phyloP scores from a whole-genome alignment of 495 filamentous ascomycete species.

The Penicillium ucsense region DNA sequence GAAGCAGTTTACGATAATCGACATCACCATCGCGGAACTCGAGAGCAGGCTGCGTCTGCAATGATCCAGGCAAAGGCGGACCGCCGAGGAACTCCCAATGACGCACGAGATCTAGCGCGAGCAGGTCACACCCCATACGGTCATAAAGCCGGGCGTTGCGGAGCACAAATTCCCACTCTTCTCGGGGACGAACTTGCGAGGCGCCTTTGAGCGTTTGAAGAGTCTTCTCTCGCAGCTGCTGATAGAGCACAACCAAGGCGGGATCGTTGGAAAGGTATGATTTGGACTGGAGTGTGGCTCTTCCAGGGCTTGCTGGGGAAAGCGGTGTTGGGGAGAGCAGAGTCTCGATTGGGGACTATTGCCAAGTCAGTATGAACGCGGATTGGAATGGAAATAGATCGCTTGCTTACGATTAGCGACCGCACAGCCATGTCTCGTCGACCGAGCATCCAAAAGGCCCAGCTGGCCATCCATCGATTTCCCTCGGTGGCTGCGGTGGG shows the following conservation, averaged over 20 bases:
- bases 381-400: background rate
- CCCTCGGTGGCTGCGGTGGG: slow-evolving; percentile 68
- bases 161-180: slow-evolving; percentile 84
- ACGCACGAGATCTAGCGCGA: slow-evolving; percentile 71
- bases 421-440: slow-evolving; percentile 76
- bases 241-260: slow-evolving; percentile 75
- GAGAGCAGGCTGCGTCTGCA: slow-evolving; percentile 11
- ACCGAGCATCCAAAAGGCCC: slow-evolving; percentile 92
- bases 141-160: slow-evolving; percentile 83
- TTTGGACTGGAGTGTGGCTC: slow-evolving; percentile 52
- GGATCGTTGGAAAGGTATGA: slow-evolving; percentile 86
- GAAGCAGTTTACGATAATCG: slow-evolving; percentile 59
- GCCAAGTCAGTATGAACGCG: slow-evolving; percentile 1
- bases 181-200: slow-evolving; percentile 64
- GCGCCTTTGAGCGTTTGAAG: slow-evolving; percentile 78
- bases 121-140: slow-evolving; percentile 92
- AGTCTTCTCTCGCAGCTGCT: slow-evolving; percentile 75
- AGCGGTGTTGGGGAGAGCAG: slow-evolving; percentile 40
- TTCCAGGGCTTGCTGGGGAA: slow-evolving; percentile 38
- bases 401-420: slow-evolving; percentile 50
- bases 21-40: slow-evolving; percentile 32
- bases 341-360: slow-evolving; percentile 64
- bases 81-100: slow-evolving; percentile 75
- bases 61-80: slow-evolving; percentile 20
- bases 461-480: slow-evolving; percentile 89